phyloP scores from a whole-genome alignment of 2,329 filamentous ascomycete species.

The Calonectria fujianensis region DNA sequence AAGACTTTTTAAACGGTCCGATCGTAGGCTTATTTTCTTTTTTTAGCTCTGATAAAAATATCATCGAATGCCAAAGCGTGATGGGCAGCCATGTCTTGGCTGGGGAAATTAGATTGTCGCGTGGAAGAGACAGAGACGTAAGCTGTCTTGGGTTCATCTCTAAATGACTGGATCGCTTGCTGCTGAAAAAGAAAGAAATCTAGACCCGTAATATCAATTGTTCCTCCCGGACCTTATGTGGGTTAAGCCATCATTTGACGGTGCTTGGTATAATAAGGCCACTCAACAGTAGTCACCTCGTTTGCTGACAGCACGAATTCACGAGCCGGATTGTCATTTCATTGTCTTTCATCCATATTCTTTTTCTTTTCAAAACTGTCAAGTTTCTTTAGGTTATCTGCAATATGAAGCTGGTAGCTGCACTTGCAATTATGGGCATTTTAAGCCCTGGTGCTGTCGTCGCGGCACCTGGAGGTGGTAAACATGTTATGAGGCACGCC shows the following conservation, averaged over 20 bases:
- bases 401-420: not conserved
- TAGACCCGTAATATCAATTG: not conserved
- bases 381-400: not conserved
- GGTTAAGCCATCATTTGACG: not conserved
- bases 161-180: not conserved
- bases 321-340: too few relatives aligned
- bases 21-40: not conserved
- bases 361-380: not conserved
- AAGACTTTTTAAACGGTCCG: not conserved
- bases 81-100: not conserved
- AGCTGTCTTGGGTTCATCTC: not conserved
- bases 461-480: not conserved
- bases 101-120: not conserved
- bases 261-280: not conserved
- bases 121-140: not conserved
- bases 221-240: not conserved
- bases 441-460: not conserved
- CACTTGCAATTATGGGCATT: not conserved
- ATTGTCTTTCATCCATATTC: too few relatives aligned
- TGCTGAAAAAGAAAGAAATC: not conserved
- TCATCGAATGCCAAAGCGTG: not conserved
- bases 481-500: too few relatives aligned
- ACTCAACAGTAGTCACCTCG: not conserved
- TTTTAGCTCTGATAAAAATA: not conserved
- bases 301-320: not conserved